Evolutionary conservation across 345 rosid genomes (phyloP).

Genomic region (Brassica juncea): DNA sequence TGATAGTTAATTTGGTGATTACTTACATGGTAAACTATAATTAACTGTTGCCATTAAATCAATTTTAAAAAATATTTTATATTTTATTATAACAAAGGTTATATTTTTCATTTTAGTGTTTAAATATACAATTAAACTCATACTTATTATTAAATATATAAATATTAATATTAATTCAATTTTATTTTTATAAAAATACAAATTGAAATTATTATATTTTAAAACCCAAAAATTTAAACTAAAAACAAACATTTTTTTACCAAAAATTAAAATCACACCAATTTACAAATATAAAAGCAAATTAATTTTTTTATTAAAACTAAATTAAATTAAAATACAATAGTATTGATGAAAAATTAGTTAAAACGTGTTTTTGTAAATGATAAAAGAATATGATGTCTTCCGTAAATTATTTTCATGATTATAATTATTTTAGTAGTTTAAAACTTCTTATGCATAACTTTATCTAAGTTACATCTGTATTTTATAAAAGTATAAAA

Average conservation of each 20-base stretch:
- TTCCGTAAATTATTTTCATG: neutral
- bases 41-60: too few relatives aligned
- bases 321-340: neutral
- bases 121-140: neutral
- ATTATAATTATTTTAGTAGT: neutral
- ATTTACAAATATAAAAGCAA: neutral
- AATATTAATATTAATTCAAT: neutral
- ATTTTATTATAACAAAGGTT: neutral
- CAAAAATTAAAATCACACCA: neutral
- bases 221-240: neutral
- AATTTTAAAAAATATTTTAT: too few relatives aligned
- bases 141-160: too few relatives aligned
- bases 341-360: neutral
- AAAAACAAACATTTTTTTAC: neutral
- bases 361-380: neutral
- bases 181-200: too few relatives aligned
- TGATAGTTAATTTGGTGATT: neutral
- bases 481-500: neutral
- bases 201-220: too few relatives aligned
- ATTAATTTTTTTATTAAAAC: neutral
- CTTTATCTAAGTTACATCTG: neutral
- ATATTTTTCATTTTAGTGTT: neutral
- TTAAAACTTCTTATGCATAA: neutral
- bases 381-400: neutral
- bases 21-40: neutral